These are phyloP conservation scores for Dactylellina sp. DNA, from an alignment of 2,329 filamentous ascomycete genomes.

Conservation along the genomic window DNA sequence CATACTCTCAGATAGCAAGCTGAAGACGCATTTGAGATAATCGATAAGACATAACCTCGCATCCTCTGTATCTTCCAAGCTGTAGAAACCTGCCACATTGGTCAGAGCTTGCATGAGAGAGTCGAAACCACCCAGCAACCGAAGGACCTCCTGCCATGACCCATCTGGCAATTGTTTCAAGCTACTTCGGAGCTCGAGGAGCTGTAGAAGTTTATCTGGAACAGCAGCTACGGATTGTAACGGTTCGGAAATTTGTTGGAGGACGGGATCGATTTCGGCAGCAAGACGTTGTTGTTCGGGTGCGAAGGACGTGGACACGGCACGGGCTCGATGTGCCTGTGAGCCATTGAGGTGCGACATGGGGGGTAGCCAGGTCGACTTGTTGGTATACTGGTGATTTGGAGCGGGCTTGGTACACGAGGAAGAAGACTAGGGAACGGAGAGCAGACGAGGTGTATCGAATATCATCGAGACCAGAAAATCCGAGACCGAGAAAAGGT, in stretches of 20 bases:
- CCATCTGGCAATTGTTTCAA: constrained; percentile 70
- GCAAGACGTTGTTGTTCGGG: constrained; percentile 61
- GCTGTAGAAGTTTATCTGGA: constrained; percentile 65
- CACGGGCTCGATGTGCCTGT: constrained; percentile 42
- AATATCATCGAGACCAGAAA: constrained; percentile 43
- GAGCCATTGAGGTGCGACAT: constrained; percentile 54
- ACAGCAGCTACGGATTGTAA: constrained; percentile 61
- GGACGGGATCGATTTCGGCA: constrained; percentile 63
- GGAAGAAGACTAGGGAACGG: constrained; percentile 10
- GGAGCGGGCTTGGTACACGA: constrained; percentile 28
- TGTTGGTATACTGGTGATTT: constrained; percentile 18
- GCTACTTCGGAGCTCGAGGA: constrained; percentile 73
- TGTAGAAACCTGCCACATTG: constrained; percentile 77
- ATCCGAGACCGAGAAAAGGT: background rate
- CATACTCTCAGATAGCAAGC: constrained; percentile 79
- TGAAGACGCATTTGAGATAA: constrained; percentile 77
- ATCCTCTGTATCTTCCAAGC: constrained; percentile 69
- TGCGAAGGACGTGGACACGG: constrained; percentile 57
- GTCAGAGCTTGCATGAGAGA: constrained; percentile 76
- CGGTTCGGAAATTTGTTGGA: constrained; percentile 63
- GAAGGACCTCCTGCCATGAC: constrained; percentile 79
- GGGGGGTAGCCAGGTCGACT: constrained; percentile 25
- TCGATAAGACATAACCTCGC: constrained; percentile 76
- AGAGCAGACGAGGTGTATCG: constrained; percentile 29
- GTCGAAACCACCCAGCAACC: constrained; percentile 82